A percentile compares a stretch with the other conserved stretches of the same genome.
Conservation (phyloP, 306 rosid species). For the Fragaria ananassa region DNA sequence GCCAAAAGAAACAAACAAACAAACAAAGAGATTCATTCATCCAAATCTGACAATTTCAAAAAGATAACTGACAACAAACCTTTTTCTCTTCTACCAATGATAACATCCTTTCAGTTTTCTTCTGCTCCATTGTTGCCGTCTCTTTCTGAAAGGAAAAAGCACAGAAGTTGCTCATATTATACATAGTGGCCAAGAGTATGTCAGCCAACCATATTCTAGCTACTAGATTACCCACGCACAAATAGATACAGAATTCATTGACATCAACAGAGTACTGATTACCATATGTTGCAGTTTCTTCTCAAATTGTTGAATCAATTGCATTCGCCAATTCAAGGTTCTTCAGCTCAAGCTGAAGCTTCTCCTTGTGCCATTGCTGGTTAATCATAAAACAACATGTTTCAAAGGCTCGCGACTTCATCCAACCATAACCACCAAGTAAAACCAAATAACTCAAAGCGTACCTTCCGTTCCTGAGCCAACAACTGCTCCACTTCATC, state of each 20-base stretch:
- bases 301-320: not conserved
- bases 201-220: not conserved
- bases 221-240: not conserved
- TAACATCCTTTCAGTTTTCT: constrained; percentile 51
- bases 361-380: not conserved
- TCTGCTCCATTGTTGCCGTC: constrained; percentile 61
- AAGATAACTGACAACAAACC: constrained; percentile 25
- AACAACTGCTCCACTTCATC: not conserved
- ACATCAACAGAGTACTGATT: constrained; percentile 20
- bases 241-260: not conserved
- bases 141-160: constrained; percentile 42
- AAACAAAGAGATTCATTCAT: not conserved
- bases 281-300: constrained; percentile 33
- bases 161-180: not conserved
- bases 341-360: not conserved
- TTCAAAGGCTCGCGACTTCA: not conserved
- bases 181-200: not conserved
- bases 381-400: not conserved
- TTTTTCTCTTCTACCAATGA: constrained; percentile 52
- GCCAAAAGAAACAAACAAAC: not conserved
- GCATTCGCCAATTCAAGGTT: not conserved
- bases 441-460: not conserved
- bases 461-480: not conserved
- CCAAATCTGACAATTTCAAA: not conserved
- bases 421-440: not conserved